Evolutionary conservation across 2,329 filamentous ascomycete genomes (phyloP).

Genomic region (Exophiala mesophila): DNA sequence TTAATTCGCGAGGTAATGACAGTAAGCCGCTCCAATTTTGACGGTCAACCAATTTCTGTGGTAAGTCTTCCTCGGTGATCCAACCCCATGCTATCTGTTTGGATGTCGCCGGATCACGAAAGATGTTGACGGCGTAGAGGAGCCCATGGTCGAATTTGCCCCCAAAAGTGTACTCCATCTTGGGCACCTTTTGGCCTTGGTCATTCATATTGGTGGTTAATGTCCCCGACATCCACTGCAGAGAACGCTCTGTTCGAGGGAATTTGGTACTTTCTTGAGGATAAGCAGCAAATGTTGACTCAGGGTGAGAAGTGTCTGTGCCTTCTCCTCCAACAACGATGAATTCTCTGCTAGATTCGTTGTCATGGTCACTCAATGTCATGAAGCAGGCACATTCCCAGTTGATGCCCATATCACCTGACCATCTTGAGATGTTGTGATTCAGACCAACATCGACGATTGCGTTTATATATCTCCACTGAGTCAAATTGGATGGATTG

Average conservation of each 20-base stretch:
- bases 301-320: slow-evolving; percentile 14
- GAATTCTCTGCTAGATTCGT: slow-evolving; percentile 35
- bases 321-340: slow-evolving; percentile 47
- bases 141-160: slow-evolving; percentile 48
- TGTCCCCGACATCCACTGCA: slow-evolving; percentile 44
- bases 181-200: slow-evolving; percentile 8
- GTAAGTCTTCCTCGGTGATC: slow-evolving; percentile 49
- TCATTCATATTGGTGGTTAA: slow-evolving; percentile 1
- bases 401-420: slow-evolving; percentile 48
- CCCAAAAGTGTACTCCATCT: slow-evolving; percentile 37
- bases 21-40: slow-evolving; percentile 50
- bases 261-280: slow-evolving; percentile 14
- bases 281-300: slow-evolving; percentile 10
- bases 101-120: slow-evolving; percentile 41
- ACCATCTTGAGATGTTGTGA: slow-evolving; percentile 41
- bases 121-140: slow-evolving; percentile 48
- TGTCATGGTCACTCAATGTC: slow-evolving; percentile 34
- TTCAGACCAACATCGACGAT: slow-evolving; percentile 40
- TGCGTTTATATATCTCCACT: slow-evolving; percentile 45
- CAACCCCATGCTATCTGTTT: slow-evolving; percentile 46
- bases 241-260: slow-evolving; percentile 28
- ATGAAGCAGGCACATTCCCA: slow-evolving; percentile 50
- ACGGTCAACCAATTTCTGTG: slow-evolving; percentile 37
- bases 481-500: slow-evolving; percentile 35
- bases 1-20: slow-evolving; percentile 43